Percentiles rank a stretch among this genome's conserved stretches.
phyloP scores from a whole-genome alignment of 306 rosid genomes.

The Citrullus mucosospermus region DNA sequence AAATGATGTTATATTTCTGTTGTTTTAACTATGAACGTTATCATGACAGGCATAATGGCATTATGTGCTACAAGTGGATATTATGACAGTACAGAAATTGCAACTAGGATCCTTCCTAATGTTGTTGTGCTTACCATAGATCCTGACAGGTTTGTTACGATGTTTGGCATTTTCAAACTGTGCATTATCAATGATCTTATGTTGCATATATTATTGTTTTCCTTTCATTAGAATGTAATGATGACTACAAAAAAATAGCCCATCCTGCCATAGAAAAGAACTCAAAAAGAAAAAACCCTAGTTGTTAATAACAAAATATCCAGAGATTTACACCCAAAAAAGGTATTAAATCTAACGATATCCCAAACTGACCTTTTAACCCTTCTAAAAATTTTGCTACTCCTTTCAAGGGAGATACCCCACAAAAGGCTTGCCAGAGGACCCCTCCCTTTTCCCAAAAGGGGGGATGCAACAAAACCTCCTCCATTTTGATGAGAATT shows the following conservation, averaged over 20 bases:
- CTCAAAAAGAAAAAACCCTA: too few relatives aligned
- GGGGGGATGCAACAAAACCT: not conserved
- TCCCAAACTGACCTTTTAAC: too few relatives aligned
- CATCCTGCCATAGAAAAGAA: not conserved
- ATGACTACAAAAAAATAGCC: not conserved
- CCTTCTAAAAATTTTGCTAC: too few relatives aligned
- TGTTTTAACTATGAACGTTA: not conserved
- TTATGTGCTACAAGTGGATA: conserved; percentile 90
- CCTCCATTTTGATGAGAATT: not conserved
- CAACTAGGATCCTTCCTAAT: conserved; percentile 93
- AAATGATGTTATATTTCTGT: not conserved
- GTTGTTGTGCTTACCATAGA: conserved; percentile 82
- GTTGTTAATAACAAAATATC: too few relatives aligned
- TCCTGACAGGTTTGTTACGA: conserved; percentile 65
- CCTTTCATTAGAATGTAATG: not conserved
- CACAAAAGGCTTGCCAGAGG: too few relatives aligned
- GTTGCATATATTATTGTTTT: not conserved
- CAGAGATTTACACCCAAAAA: too few relatives aligned
- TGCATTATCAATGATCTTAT: not conserved
- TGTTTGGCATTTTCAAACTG: not conserved
- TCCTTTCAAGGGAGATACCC: too few relatives aligned
- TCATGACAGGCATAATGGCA: conserved; percentile 88
- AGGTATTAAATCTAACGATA: too few relatives aligned
- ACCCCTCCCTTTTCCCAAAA: too few relatives aligned
- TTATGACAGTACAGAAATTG: conserved; percentile 82